Conservation (phyloP, 2,329 filamentous ascomycete genomes). For the Aspergillus fructus region DNA sequence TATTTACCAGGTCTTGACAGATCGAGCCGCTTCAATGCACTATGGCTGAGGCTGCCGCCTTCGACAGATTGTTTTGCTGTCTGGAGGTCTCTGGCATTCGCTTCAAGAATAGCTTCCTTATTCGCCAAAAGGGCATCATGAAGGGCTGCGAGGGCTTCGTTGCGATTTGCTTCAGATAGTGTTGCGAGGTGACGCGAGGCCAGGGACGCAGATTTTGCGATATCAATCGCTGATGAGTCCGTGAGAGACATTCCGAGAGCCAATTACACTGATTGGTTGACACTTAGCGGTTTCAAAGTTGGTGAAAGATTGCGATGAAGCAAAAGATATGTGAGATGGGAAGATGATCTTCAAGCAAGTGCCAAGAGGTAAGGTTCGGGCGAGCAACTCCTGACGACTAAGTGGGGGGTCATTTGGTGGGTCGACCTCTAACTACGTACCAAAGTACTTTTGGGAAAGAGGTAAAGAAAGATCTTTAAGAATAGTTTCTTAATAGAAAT, state of each 20-base stretch:
- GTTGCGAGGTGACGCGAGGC: conserved; percentile 83
- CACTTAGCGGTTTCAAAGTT: too few relatives aligned
- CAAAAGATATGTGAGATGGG: neutral
- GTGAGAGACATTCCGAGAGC: conserved; percentile 76
- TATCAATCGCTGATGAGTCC: conserved; percentile 74
- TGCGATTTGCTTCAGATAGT: conserved; percentile 72
- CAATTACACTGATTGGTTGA: neutral
- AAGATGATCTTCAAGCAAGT: neutral
- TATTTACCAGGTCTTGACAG: conserved; percentile 85
- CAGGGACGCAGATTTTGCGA: conserved; percentile 73
- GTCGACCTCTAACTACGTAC: too few relatives aligned
- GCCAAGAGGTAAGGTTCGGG: too few relatives aligned
- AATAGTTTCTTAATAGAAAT: too few relatives aligned
- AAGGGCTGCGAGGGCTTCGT: conserved; percentile 80
- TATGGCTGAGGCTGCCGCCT: conserved; percentile 73
- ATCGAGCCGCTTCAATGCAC: conserved; percentile 84
- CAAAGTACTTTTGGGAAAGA: too few relatives aligned
- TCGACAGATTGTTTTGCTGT: conserved; percentile 71
- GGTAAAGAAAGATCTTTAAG: too few relatives aligned
- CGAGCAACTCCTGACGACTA: too few relatives aligned
- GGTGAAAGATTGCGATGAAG: neutral
- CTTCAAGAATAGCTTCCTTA: conserved; percentile 75
- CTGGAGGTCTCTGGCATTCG: conserved; percentile 81
- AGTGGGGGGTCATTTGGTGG: too few relatives aligned
- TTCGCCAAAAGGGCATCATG: conserved; percentile 71